These are phyloP conservation scores for Ailanthus altissimus DNA, from an alignment of 345 rosid species.

Conservation along the genomic window DNA sequence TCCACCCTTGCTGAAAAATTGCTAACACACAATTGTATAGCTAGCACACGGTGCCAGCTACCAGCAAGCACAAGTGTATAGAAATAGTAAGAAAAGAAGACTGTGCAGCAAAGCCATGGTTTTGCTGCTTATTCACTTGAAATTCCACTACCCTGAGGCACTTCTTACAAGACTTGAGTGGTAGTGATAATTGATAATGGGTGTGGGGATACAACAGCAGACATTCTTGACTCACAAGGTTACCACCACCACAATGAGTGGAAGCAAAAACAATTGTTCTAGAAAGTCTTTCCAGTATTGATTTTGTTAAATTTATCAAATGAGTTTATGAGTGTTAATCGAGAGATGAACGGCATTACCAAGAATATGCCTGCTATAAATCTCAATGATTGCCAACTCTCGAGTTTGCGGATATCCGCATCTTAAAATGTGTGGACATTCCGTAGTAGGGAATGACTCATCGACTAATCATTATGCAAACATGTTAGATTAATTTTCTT, in stretches of 20 bases:
- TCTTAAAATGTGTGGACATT: too few species aligned
- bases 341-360: not conserved
- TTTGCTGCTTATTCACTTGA: conserved; percentile 4
- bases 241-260: not conserved
- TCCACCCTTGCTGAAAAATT: too few species aligned
- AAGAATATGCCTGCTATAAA: too few species aligned
- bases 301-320: not conserved
- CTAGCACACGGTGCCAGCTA: too few species aligned
- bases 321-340: not conserved
- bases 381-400: too few species aligned
- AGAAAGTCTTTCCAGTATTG: not conserved
- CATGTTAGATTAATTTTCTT: too few species aligned
- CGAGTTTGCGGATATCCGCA: too few species aligned
- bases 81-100: conserved; percentile 33
- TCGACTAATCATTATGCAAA: too few species aligned
- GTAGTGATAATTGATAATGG: not conserved
- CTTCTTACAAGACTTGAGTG: not conserved
- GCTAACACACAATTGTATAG: too few species aligned
- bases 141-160: not conserved
- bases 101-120: conserved; percentile 25
- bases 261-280: not conserved
- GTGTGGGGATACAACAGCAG: conserved; percentile 5
- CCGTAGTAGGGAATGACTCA: too few species aligned
- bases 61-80: conserved; percentile 39
- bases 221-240: conserved; percentile 16